phyloP scores from a whole-genome alignment of 2,329 filamentous ascomycete genomes.

The Botrytis sinoallii region DNA sequence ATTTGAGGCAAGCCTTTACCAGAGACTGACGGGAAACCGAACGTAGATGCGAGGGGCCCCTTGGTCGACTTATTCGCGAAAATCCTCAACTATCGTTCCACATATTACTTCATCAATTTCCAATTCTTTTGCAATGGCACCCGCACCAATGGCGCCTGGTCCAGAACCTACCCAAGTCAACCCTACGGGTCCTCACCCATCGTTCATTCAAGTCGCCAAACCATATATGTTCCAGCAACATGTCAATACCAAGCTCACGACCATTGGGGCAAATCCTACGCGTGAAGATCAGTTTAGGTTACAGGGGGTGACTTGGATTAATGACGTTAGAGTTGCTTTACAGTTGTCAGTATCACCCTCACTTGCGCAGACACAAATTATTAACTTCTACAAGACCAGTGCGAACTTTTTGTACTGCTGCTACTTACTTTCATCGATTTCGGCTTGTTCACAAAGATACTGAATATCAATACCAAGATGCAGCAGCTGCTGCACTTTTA shows the following conservation, averaged over 20 bases:
- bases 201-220: conserved; percentile 42
- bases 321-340: conserved; percentile 74
- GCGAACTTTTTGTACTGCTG: conserved; percentile 87
- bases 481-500: conserved; percentile 82
- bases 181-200: conserved; percentile 34
- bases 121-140: background rate
- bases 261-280: conserved; percentile 68
- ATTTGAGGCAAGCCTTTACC: background rate
- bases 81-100: background rate
- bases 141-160: conserved; percentile 28
- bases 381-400: conserved; percentile 59
- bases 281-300: conserved; percentile 78
- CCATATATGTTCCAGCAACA: conserved; percentile 82
- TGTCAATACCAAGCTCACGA: conserved; percentile 68
- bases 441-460: conserved; percentile 78
- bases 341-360: conserved; percentile 61
- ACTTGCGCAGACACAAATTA: background rate
- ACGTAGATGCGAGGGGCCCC: background rate
- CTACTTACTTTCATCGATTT: conserved; percentile 91
- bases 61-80: background rate
- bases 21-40: background rate
- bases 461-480: conserved; percentile 84
- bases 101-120: background rate
- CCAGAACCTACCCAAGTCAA: conserved; percentile 13
- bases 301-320: conserved; percentile 85